A percentile compares a stretch with the other conserved stretches of the same genome.
phyloP scores from a whole-genome alignment of 768 basidiomycete genomes.

The Kwoniella sp. region DNA sequence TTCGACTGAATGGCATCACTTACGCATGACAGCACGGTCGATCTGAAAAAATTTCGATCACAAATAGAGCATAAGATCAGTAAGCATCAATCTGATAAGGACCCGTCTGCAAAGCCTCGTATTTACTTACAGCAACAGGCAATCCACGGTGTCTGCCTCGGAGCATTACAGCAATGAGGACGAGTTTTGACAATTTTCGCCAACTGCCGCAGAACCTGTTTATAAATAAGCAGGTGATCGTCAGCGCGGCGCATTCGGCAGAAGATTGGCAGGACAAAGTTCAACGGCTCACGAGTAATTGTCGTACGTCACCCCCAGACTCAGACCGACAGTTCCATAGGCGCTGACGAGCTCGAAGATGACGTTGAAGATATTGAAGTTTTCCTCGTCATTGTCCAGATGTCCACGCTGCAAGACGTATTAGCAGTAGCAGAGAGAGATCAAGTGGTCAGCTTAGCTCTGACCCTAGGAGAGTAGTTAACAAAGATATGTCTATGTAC shows the following conservation, averaged over 20 bases:
- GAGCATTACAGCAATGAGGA: constrained; percentile 86
- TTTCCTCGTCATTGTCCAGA: constrained; percentile 63
- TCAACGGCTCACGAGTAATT: constrained; percentile 20
- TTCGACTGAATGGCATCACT: no score
- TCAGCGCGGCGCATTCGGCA: neutral
- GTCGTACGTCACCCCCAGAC: constrained; percentile 77
- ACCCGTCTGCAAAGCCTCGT: no score
- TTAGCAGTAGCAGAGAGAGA: no score
- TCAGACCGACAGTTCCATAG: constrained; percentile 69
- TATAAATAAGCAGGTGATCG: constrained; percentile 33
- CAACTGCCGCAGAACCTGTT: constrained; percentile 83
- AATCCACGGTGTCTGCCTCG: constrained; percentile 84
- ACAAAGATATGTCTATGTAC: constrained; percentile 32
- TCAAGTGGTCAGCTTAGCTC: constrained; percentile 6
- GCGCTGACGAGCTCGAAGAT: constrained; percentile 55
- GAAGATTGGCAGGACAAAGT: neutral
- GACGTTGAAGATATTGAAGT: constrained; percentile 82
- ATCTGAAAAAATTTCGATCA: constrained; percentile 46
- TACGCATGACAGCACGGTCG: constrained; percentile 56
- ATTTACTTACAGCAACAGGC: constrained; percentile 51
- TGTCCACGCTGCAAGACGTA: constrained; percentile 61
- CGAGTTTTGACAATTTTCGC: constrained; percentile 78
- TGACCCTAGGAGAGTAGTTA: neutral
- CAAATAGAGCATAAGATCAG: neutral
- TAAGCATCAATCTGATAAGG: neutral